phyloP scores from a whole-genome alignment of 176 grass and related monocot genomes.

The Aegilops tauschii region DNA sequence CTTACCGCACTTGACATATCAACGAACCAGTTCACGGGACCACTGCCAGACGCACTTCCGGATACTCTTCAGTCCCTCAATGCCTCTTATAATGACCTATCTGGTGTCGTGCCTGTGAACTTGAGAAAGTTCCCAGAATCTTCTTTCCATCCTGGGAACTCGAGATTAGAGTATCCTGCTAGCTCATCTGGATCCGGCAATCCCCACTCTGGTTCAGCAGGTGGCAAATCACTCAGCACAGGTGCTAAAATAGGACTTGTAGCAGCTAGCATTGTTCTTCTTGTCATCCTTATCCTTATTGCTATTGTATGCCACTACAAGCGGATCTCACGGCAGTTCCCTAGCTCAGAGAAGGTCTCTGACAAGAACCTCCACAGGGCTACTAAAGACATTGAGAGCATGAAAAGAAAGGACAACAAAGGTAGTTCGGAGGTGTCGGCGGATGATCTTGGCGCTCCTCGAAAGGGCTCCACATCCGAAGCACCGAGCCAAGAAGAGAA shows the following conservation, averaged over 20 bases:
- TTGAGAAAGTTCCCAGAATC: conserved; percentile 94
- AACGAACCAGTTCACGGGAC: conserved; percentile 68
- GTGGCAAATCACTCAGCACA: conserved; percentile 47
- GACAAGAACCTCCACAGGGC: conserved; percentile 63
- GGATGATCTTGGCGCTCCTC: conserved; percentile 68
- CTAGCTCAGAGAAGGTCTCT: conserved; percentile 75
- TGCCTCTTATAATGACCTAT: conserved; percentile 88
- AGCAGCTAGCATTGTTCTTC: conserved; percentile 54
- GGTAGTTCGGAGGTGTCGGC: conserved; percentile 63
- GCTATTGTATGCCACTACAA: conserved; percentile 51
- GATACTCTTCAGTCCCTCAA: conserved; percentile 71
- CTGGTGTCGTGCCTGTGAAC: conserved; percentile 83
- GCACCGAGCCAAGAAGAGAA: conserved; percentile 77
- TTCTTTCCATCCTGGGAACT: conserved; percentile 97
- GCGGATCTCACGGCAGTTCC: conserved; percentile 52
- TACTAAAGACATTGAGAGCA: conserved; percentile 34
- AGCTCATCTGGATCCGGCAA: conserved; percentile 48
- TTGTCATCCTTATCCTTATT: conserved; percentile 73
- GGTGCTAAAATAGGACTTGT: conserved; percentile 61
- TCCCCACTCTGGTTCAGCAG: conserved; percentile 37
- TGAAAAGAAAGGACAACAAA: conserved; percentile 63
- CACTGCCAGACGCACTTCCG: conserved; percentile 69
- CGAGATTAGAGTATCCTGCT: conserved; percentile 71
- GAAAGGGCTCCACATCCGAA: conserved; percentile 81
- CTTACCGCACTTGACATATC: conserved; percentile 83